Evolutionary conservation across 306 rosid species (phyloP).

Genomic region (Luffa aegyptiaca): DNA sequence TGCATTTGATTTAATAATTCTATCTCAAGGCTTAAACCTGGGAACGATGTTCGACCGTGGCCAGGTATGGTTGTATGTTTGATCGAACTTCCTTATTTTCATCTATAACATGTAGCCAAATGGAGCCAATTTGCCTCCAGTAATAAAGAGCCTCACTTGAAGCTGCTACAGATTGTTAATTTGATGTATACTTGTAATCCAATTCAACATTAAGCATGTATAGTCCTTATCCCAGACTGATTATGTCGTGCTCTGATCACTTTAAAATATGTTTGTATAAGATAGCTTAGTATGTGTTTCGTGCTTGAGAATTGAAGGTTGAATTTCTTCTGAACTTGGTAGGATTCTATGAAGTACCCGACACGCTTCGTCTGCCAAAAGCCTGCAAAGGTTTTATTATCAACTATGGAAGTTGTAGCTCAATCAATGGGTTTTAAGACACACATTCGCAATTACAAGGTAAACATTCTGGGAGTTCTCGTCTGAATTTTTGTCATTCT

Average conservation of each 20-base stretch:
- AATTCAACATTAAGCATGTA: background rate
- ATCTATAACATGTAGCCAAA: background rate
- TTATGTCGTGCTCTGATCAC: background rate
- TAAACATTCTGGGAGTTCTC: constrained; percentile 12
- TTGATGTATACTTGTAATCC: background rate
- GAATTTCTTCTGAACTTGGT: constrained; percentile 2
- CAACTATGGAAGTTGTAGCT: constrained; percentile 91
- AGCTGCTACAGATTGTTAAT: background rate
- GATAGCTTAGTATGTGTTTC: background rate
- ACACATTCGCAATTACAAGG: constrained; percentile 86
- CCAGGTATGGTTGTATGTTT: constrained; percentile 31
- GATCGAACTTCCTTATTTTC: background rate
- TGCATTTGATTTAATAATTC: constrained; percentile 80
- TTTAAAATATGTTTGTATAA: background rate
- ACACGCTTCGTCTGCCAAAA: constrained; percentile 81
- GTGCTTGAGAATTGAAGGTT: background rate
- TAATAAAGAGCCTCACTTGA: background rate
- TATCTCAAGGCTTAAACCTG: constrained; percentile 89
- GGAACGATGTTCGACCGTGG: constrained; percentile 70
- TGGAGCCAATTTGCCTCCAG: background rate
- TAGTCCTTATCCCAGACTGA: background rate
- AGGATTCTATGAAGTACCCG: constrained; percentile 58
- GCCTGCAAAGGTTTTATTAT: constrained; percentile 78
- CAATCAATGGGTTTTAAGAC: constrained; percentile 93
- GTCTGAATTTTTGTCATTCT: background rate